Evolutionary conservation across 2,329 filamentous ascomycete species (phyloP).

Genomic region (Ascochyta viciae-villosae): DNA sequence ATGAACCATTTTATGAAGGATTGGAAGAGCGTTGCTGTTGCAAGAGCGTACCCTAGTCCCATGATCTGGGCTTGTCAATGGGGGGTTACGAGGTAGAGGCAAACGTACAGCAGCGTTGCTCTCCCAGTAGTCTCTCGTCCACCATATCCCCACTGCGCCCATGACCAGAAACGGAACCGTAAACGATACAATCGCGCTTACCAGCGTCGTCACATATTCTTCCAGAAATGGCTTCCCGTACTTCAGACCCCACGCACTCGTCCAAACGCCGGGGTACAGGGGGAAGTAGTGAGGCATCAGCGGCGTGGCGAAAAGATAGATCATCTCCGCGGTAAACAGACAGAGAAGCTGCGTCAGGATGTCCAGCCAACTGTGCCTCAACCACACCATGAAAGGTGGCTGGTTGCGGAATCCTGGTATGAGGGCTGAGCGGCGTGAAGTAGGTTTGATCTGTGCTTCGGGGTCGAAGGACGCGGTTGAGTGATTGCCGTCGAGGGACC

Average conservation of each 20-base stretch:
- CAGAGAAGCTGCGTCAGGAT: constrained; percentile 68
- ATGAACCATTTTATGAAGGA: constrained; percentile 42
- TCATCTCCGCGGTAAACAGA: constrained; percentile 59
- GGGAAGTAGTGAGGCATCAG: constrained; percentile 68
- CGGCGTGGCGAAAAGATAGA: constrained; percentile 53
- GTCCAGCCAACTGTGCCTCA: constrained; percentile 58
- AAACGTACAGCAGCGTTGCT: constrained; percentile 65
- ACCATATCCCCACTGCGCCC: constrained; percentile 65
- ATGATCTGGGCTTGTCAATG: constrained; percentile 28
- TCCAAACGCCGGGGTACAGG: constrained; percentile 22
- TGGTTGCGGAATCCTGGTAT: constrained; percentile 21
- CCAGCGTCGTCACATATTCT: constrained; percentile 73
- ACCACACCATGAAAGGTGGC: constrained; percentile 21
- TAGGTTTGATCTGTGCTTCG: not conserved
- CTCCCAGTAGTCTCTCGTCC: constrained; percentile 55
- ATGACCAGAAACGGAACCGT: constrained; percentile 69
- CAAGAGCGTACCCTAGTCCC: constrained; percentile 40
- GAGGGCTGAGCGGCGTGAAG: not conserved
- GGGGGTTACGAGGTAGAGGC: not conserved
- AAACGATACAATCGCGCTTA: constrained; percentile 68
- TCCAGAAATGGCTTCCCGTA: constrained; percentile 71
- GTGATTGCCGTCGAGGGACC: not conserved
- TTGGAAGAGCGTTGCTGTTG: constrained; percentile 37
- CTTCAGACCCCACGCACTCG: constrained; percentile 51
- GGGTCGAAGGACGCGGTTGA: not conserved